phyloP scores from a whole-genome alignment of 2,329 filamentous ascomycete genomes.

The Pezicula carpinea region DNA sequence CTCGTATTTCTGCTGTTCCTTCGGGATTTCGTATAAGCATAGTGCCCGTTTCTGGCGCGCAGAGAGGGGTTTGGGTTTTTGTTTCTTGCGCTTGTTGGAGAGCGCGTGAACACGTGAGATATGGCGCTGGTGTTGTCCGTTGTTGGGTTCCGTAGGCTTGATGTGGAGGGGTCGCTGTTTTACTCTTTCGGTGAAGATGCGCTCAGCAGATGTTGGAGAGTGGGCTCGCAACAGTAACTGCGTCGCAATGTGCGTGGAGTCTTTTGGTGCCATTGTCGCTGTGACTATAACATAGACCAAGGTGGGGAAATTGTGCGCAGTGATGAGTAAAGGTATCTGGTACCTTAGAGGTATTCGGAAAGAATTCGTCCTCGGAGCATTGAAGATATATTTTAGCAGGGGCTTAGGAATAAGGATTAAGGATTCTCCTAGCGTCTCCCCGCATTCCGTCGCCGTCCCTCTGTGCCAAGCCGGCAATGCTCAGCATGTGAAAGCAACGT shows the following conservation, averaged over 20 bases:
- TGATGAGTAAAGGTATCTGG: too few relatives aligned
- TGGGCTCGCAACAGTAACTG: slow-evolving; percentile 74
- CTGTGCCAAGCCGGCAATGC: not conserved
- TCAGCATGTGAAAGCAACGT: slow-evolving; percentile 1
- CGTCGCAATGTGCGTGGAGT: slow-evolving; percentile 37
- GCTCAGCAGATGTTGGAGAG: slow-evolving; percentile 63
- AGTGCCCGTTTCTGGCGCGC: slow-evolving; percentile 71
- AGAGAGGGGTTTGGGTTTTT: slow-evolving; percentile 65
- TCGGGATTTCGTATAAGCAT: slow-evolving; percentile 70
- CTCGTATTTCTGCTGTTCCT: slow-evolving; percentile 62
- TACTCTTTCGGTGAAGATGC: slow-evolving; percentile 78
- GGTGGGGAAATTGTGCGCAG: too few relatives aligned
- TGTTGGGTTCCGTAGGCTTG: slow-evolving; percentile 67
- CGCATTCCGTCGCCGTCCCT: not conserved
- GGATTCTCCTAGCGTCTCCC: not conserved
- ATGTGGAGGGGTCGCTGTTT: slow-evolving; percentile 77
- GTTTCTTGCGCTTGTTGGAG: slow-evolving; percentile 35
- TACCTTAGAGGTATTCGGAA: too few relatives aligned
- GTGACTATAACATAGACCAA: slow-evolving; percentile 4
- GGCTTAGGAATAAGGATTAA: not conserved
- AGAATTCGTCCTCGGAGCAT: too few relatives aligned
- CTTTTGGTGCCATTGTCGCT: slow-evolving; percentile 2
- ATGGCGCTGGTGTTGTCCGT: slow-evolving; percentile 49
- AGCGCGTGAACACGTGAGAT: slow-evolving; percentile 30
- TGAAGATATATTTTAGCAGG: not conserved